These are phyloP conservation scores for Trametes punicea DNA, from an alignment of 768 basidiomycete species.

Conservation along the genomic window DNA sequence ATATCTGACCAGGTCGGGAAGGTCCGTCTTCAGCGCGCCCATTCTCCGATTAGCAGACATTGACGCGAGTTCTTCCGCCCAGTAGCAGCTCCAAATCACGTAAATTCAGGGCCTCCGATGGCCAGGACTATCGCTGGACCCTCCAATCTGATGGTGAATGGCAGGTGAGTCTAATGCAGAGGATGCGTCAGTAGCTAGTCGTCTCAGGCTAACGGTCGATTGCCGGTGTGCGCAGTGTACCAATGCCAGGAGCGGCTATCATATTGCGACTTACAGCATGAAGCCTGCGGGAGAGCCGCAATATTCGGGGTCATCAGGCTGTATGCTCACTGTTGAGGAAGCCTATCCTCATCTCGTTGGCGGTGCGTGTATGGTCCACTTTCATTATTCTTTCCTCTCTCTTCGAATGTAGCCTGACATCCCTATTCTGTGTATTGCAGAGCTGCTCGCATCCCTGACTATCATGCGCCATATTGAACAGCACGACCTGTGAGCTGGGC, in stretches of 20 bases:
- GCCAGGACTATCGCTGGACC: slow-evolving; percentile 60
- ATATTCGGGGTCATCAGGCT: slow-evolving; percentile 54
- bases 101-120: slow-evolving; percentile 57
- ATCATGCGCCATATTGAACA: slow-evolving; percentile 62
- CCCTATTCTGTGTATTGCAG: slow-evolving; percentile 31
- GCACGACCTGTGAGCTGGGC: slow-evolving; percentile 37
- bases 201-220: not conserved
- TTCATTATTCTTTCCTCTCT: not conserved
- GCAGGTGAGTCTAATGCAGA: slow-evolving; percentile 44
- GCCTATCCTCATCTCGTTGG: slow-evolving; percentile 50
- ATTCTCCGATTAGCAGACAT: not conserved
- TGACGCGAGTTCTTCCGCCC: not conserved
- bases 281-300: slow-evolving; percentile 53
- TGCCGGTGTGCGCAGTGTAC: slow-evolving; percentile 46
- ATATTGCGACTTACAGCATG: slow-evolving; percentile 60
- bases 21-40: slow-evolving; percentile 36
- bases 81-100: slow-evolving; percentile 41
- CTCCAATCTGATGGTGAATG: slow-evolving; percentile 57
- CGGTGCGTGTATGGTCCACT: too few relatives aligned
- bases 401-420: not conserved
- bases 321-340: slow-evolving; percentile 62
- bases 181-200: not conserved
- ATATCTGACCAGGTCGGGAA: slow-evolving; percentile 44
- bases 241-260: slow-evolving; percentile 41
- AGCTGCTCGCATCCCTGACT: slow-evolving; percentile 56